phyloP scores from a whole-genome alignment of 345 rosid genomes.

The Salix viminalis region DNA sequence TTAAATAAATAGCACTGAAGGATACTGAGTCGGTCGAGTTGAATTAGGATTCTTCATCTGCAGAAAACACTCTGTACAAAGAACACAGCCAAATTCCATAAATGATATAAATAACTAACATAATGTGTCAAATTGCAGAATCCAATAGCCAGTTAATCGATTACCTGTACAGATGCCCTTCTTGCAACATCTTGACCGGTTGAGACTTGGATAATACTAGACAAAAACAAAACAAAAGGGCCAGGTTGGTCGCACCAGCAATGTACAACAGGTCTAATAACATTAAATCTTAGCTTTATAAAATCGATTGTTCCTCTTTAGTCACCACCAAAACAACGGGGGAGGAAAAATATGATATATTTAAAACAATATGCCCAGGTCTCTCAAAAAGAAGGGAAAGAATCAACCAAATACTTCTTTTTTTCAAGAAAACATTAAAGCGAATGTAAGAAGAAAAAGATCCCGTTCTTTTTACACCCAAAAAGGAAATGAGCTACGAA shows the following conservation, averaged over 20 bases:
- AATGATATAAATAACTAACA: not conserved
- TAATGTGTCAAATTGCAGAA: not conserved
- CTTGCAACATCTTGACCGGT: slow-evolving; percentile 90
- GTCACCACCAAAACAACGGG: not conserved
- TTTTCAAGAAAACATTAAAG: not conserved
- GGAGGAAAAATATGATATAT: not conserved
- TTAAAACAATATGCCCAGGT: not conserved
- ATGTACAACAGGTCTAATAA: not conserved
- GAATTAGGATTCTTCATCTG: slow-evolving; percentile 98
- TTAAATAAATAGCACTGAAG: slow-evolving; percentile 28
- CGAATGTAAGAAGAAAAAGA: not conserved
- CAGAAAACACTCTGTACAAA: slow-evolving; percentile 85
- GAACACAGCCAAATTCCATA: slow-evolving; percentile 11
- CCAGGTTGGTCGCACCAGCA: slow-evolving; percentile 6
- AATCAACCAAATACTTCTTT: not conserved
- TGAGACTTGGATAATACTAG: slow-evolving; percentile 92
- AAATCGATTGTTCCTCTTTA: not conserved
- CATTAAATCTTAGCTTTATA: not conserved
- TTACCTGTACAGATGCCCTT: slow-evolving; percentile 98
- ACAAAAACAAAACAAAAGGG: slow-evolving; percentile 4
- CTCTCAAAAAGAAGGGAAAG: not conserved
- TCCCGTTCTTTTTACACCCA: not conserved
- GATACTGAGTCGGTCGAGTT: slow-evolving; percentile 96
- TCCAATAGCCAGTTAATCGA: slow-evolving; percentile 13
- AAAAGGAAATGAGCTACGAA: not conserved